These are phyloP conservation scores for Hemileccinum rubropunctum DNA, from an alignment of 768 basidiomycete species.

Conservation along the genomic window DNA sequence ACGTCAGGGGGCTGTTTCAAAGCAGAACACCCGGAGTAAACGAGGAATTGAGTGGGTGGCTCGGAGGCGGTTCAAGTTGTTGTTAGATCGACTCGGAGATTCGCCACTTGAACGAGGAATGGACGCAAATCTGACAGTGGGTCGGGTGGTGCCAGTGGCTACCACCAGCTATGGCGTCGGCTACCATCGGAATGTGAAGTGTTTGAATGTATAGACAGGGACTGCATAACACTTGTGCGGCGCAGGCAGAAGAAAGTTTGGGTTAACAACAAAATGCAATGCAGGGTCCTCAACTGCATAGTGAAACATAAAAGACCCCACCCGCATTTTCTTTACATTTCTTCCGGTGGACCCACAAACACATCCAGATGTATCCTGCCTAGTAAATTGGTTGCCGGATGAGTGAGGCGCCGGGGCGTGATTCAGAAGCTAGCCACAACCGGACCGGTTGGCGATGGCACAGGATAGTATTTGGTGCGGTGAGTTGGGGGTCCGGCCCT, in stretches of 20 bases:
- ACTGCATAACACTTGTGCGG: conserved; percentile 8
- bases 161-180: neutral
- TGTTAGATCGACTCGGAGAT: neutral
- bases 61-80: neutral
- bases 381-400: too few relatives aligned
- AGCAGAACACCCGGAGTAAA: conserved; percentile 28
- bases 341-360: neutral
- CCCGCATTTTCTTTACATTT: conserved; percentile 12
- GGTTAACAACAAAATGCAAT: conserved; percentile 9
- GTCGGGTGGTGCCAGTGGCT: neutral
- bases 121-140: conserved; percentile 3
- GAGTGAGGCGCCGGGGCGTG: too few relatives aligned
- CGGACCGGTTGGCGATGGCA: too few relatives aligned
- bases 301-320: conserved; percentile 8
- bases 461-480: too few relatives aligned
- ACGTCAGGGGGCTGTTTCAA: conserved; percentile 36
- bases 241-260: conserved; percentile 17
- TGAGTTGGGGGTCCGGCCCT: too few relatives aligned
- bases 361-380: too few relatives aligned
- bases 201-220: neutral
- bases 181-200: too few relatives aligned
- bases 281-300: conserved; percentile 6
- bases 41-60: too few relatives aligned
- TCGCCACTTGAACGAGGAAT: conserved; percentile 8
- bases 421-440: too few relatives aligned